Percentiles rank a stretch among this genome's conserved stretches.
phyloP scores from a whole-genome alignment of 2,329 filamentous ascomycete genomes.

The Cladosporium sp. region DNA sequence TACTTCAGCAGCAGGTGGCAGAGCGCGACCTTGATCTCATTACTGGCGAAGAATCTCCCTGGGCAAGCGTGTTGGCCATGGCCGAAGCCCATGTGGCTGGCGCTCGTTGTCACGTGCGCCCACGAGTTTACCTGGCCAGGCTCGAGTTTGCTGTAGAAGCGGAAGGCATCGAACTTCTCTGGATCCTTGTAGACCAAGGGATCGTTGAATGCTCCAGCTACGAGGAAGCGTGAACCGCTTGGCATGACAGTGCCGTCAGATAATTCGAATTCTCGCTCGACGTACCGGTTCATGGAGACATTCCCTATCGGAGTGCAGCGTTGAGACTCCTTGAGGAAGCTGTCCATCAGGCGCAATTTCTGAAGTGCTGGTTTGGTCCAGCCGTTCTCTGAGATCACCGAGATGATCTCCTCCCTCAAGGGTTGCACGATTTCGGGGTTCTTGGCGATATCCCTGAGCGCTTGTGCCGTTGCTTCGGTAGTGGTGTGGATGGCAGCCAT shows the following conservation, averaged over 20 bases:
- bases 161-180: slow-evolving; percentile 20
- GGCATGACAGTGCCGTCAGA: slow-evolving; percentile 27
- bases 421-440: slow-evolving; percentile 25
- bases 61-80: slow-evolving; percentile 31
- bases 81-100: slow-evolving; percentile 26
- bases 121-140: slow-evolving; percentile 19
- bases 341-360: slow-evolving; percentile 30
- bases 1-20: slow-evolving; percentile 31
- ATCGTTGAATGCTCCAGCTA: slow-evolving; percentile 16
- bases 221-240: slow-evolving; percentile 16
- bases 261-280: slow-evolving; percentile 21
- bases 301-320: slow-evolving; percentile 19
- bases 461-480: slow-evolving; percentile 23
- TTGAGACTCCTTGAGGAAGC: slow-evolving; percentile 32
- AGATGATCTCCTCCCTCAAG: slow-evolving; percentile 25
- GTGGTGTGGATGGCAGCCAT: slow-evolving; percentile 27
- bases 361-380: slow-evolving; percentile 28
- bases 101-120: slow-evolving; percentile 14
- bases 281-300: slow-evolving; percentile 26
- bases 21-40: slow-evolving; percentile 33
- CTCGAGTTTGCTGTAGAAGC: slow-evolving; percentile 20
- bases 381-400: slow-evolving; percentile 24
- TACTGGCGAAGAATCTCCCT: slow-evolving; percentile 32
- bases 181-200: slow-evolving; percentile 16
- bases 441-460: slow-evolving; percentile 21